Evolutionary conservation across 306 rosid genomes (phyloP), one percentile per base, ranked within the genome.

Genomic region (Purshia tridentata): DNA sequence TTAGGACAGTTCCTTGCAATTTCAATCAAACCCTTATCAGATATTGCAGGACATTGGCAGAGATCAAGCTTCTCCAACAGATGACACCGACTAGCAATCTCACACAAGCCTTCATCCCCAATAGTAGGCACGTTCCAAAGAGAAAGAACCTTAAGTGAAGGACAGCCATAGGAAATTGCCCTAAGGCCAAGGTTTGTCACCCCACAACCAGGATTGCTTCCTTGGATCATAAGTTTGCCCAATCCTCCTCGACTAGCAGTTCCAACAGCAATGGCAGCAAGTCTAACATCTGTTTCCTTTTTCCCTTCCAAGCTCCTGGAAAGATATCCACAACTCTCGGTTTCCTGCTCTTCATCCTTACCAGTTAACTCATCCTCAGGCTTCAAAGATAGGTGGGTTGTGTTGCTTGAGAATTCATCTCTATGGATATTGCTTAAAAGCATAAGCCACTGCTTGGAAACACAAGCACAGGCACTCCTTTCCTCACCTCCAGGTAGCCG

Each of bases 371-470:
- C 77, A 2, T 47, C 81, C 75, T 83, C 72, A 10, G 75, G 65
- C 65, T 45, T 41, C 9, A 76, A 64, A 70, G 55, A 48, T 18
- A 41, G 35, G 16, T 64, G 19, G 57, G 46, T 63, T 52, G 56
- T 20, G 42, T 75, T 77, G 74, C 78, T 77, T 80, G 78, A 78
- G 40, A 88, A 74, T 59, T 95, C 99, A 54, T 80, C 76, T 74
- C 76, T 76, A 14, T 82, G 48, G 18, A 92, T 90, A 67, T 77
- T 84, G 85, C 98, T 90, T 64, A 88, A 74, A 83, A 92, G 93
- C 77, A 65, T 79, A 88, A 95, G 99, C 99, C 98, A 95, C 55
- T 82, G 90, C 82, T 86, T 95, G 57, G 99, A 92, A 79, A 95
- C 98, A 44, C 84, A 73, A 53, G 99, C 87, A 39, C 96, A 87